These are phyloP conservation scores for Hanseniaspora clermontiae DNA, from an alignment of 805 yeast genomes.

Conservation along the genomic window DNA sequence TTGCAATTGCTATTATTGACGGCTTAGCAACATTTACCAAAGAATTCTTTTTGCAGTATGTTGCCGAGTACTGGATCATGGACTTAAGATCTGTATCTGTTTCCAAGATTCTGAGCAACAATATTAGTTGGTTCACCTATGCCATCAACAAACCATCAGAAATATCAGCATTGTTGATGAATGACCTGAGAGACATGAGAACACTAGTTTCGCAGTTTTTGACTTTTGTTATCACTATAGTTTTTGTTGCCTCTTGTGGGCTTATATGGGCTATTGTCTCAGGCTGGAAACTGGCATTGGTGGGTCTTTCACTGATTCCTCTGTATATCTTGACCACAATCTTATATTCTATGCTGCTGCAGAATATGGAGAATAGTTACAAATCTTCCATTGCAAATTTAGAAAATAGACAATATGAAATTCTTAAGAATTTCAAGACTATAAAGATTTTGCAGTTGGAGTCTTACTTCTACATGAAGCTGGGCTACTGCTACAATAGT, in stretches of 20 bases:
- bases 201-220: conserved; percentile 50
- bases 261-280: conserved; percentile 59
- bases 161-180: conserved; percentile 55
- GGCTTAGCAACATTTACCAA: conserved; percentile 46
- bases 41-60: conserved; percentile 37
- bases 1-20: conserved; percentile 50
- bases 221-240: conserved; percentile 40
- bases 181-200: conserved; percentile 71
- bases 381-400: conserved; percentile 42
- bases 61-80: conserved; percentile 59
- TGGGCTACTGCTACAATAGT: background rate
- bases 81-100: conserved; percentile 41
- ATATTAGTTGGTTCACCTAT: conserved; percentile 39
- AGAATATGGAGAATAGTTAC: conserved; percentile 46
- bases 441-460: conserved; percentile 47
- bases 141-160: conserved; percentile 36
- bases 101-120: conserved; percentile 37
- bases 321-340: conserved; percentile 41
- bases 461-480: conserved; percentile 30
- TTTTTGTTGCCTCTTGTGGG: conserved; percentile 47
- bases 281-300: conserved; percentile 83
- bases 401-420: conserved; percentile 42
- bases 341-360: conserved; percentile 40
- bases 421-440: conserved; percentile 48
- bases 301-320: conserved; percentile 68